These are phyloP conservation scores for Suhomyces taliae DNA, from an alignment of 1,139 yeast genomes.

Conservation along the genomic window DNA sequence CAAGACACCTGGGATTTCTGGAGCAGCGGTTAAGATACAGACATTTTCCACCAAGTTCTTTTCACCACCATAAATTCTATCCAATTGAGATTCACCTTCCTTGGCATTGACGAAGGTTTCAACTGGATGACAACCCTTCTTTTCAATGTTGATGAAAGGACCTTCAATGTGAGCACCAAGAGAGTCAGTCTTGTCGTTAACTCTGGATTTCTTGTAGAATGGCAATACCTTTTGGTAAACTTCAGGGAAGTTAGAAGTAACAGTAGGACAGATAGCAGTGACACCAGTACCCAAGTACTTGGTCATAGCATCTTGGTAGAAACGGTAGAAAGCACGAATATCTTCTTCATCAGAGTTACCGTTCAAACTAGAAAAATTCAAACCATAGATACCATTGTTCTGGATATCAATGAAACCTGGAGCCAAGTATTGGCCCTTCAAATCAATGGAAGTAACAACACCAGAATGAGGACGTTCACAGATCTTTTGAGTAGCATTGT, in stretches of 20 bases:
- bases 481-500: constrained; percentile 47
- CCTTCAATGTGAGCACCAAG: constrained; percentile 70
- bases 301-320: constrained; percentile 48
- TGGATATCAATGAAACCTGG: constrained; percentile 66
- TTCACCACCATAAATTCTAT: constrained; percentile 47
- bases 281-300: constrained; percentile 56
- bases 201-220: constrained; percentile 38
- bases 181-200: constrained; percentile 45
- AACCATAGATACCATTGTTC: constrained; percentile 61
- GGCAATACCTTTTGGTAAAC: constrained; percentile 56
- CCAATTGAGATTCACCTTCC: constrained; percentile 37
- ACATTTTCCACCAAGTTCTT: constrained; percentile 43
- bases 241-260: constrained; percentile 55
- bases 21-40: constrained; percentile 60
- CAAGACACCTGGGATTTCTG: constrained; percentile 57
- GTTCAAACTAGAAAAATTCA: constrained; percentile 50
- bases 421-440: constrained; percentile 50
- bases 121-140: constrained; percentile 64
- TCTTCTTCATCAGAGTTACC: constrained; percentile 38
- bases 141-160: constrained; percentile 54
- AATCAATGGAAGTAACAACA: constrained; percentile 36
- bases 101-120: constrained; percentile 54
- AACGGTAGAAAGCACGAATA: constrained; percentile 27
- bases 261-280: constrained; percentile 61
- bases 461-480: constrained; percentile 25